These are phyloP conservation scores for Arabidopsis lyrata DNA, from an alignment of 441 rosid species.

Conservation along the genomic window DNA sequence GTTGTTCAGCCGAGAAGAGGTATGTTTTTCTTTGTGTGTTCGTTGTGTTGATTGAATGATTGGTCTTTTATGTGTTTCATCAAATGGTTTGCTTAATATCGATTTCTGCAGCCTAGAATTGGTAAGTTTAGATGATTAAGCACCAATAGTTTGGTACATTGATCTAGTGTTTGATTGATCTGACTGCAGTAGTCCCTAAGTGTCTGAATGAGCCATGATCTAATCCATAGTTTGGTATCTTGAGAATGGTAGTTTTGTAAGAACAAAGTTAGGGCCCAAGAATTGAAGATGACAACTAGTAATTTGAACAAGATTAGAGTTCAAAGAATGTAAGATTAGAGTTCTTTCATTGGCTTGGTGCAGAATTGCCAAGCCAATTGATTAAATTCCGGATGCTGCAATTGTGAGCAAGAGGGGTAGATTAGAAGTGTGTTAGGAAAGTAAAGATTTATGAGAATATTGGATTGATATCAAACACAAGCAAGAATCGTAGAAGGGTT, in stretches of 20 bases:
- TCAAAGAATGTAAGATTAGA: constrained; percentile 1
- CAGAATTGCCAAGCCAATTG: background rate
- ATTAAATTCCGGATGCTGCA: background rate
- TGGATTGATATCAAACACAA: constrained; percentile 12
- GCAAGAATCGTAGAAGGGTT: constrained; percentile 16
- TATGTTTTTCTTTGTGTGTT: constrained; percentile 33
- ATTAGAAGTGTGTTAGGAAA: background rate
- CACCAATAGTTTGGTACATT: background rate
- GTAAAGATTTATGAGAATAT: constrained; percentile 2
- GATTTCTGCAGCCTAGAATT: background rate
- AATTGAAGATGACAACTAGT: constrained; percentile 3
- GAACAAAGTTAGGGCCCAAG: background rate
- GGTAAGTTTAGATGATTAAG: constrained; percentile 16
- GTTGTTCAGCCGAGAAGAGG: constrained; percentile 89
- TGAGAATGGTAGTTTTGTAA: constrained; percentile 20
- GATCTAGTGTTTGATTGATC: constrained; percentile 1
- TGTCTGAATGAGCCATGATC: constrained; percentile 11
- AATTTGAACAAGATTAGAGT: background rate
- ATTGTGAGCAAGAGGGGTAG: background rate
- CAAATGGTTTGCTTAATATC: background rate
- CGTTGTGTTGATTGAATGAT: background rate
- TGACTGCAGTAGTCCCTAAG: background rate
- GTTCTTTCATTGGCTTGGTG: background rate
- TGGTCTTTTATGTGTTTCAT: constrained; percentile 1
- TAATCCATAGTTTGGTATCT: background rate